Base-by-base conservation (phyloP, 2,329 filamentous ascomycete genomes). In the Pseudocercospora vitis region DNA sequence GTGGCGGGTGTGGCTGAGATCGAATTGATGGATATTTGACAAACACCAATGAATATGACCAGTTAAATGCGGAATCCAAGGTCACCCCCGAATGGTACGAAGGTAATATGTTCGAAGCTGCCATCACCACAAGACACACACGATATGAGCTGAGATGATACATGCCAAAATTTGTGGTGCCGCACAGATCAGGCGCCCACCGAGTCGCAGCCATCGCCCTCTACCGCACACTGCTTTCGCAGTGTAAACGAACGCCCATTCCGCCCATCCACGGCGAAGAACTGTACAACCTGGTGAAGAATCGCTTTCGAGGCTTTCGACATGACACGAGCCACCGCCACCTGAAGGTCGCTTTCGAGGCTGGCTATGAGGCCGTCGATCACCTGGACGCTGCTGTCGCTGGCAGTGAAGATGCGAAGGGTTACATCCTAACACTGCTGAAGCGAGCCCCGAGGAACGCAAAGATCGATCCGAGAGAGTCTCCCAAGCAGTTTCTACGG, bases 191-290 rank as follows among this genome's bases (percentile, higher is more conserved):
- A 52, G 72, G 74, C 61, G 70, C 72, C 54, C 80, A 83, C 70
- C 75, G 79, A 56, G 68, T 76, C 69, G 79, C 80, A 68, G 85
- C 82, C 66, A 78, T 88, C 58, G 85, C 87, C 47, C 82, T 92
- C 45, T 91, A 86, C 73, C 81, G 85, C 58, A 83, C 86, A 29
- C 81, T 92, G 51, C 73, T 90, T 48, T 77, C 77, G 57, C 79
- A 82, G 71, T 55, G 50, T 57, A 50, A 40, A 39, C 42, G 44
- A n/a, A 40, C 47, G 28, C 52, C 55, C 18, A 46, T 57, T 21
- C 52, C 56, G 23, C 16, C 53, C 42, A 39, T 50, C 24, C 47
- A 37, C 45, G 32, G 53, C 48, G 48, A 50, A n/a, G 35, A 65
- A 53, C 71, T 89, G 50, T 73, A 74, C 48, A 76, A 81, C 52